Conservation (phyloP, 2,329 filamentous ascomycete genomes). For the Periconia macrospinosa region DNA sequence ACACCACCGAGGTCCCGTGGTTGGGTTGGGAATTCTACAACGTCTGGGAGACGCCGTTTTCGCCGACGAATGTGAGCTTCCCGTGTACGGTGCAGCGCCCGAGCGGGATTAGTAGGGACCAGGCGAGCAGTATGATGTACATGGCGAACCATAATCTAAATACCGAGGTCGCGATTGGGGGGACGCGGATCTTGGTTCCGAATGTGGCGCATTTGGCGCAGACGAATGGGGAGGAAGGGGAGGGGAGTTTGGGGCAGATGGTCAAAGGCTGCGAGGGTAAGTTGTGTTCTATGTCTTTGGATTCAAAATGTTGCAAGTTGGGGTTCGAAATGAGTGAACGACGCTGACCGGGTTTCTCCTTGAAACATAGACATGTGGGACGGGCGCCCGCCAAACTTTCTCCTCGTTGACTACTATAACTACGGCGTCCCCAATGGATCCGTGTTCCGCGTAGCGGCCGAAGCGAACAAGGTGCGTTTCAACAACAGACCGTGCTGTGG, state of each 20-base stretch:
- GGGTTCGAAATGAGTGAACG: no score
- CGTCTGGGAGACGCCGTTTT: conserved; percentile 91
- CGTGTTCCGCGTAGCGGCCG: conserved; percentile 45
- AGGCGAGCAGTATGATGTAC: conserved; percentile 67
- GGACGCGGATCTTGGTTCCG: conserved; percentile 36
- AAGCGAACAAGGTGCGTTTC: conserved; percentile 73
- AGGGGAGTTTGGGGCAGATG: conserved; percentile 39
- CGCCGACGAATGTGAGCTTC: conserved; percentile 68
- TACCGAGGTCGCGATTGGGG: conserved; percentile 65
- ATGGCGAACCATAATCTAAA: conserved; percentile 94
- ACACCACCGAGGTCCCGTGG: conserved; percentile 79
- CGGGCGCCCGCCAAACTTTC: conserved; percentile 42
- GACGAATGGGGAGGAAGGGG: conserved; percentile 39
- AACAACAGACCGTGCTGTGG: conserved; percentile 60
- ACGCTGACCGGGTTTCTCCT: no score
- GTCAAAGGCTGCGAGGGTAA: conserved; percentile 37
- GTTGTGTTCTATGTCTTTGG: conserved; percentile 11
- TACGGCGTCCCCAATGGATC: conserved; percentile 38
- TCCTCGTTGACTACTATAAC: conserved; percentile 48
- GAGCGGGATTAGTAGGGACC: conserved; percentile 60
- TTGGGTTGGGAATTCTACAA: conserved; percentile 87
- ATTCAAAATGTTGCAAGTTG: no score
- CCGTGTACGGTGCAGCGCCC: conserved; percentile 81
- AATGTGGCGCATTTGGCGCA: conserved; percentile 38
- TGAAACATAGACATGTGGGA: conserved; percentile 30